These are phyloP conservation scores for Diaporthe sp. DNA, from an alignment of 2,329 filamentous ascomycete species.

Conservation along the genomic window DNA sequence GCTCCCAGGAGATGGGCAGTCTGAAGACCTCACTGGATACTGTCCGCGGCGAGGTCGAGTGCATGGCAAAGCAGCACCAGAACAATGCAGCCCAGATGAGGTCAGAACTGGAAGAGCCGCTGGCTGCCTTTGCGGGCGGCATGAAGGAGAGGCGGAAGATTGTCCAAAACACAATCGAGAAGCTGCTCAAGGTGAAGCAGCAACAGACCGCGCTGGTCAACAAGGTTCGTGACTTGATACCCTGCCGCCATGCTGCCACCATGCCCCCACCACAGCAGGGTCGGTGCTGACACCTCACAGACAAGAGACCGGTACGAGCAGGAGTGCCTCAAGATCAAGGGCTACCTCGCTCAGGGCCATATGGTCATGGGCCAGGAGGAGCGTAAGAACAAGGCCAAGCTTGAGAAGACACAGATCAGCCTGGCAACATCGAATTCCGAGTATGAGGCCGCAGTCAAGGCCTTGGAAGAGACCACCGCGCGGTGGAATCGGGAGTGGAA, in stretches of 20 bases:
- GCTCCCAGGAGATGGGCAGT: slow-evolving; percentile 88
- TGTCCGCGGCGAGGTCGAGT: slow-evolving; percentile 88
- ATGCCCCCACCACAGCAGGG: not conserved
- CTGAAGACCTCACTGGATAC: slow-evolving; percentile 89
- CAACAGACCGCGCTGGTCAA: slow-evolving; percentile 93
- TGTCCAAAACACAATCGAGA: slow-evolving; percentile 93
- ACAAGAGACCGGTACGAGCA: slow-evolving; percentile 96
- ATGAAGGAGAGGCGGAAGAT: slow-evolving; percentile 99
- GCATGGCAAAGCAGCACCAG: slow-evolving; percentile 94
- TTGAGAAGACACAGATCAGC: slow-evolving; percentile 98
- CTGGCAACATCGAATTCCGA: slow-evolving; percentile 91
- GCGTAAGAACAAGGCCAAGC: slow-evolving; percentile 97
- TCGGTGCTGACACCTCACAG: slow-evolving; percentile 56
- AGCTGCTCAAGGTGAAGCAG: slow-evolving; percentile 91
- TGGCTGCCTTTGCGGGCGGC: slow-evolving; percentile 90
- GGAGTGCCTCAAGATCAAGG: slow-evolving; percentile 98
- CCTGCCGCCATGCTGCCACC: not conserved
- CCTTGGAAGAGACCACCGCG: slow-evolving; percentile 93
- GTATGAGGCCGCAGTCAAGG: slow-evolving; percentile 93
- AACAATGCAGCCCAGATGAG: slow-evolving; percentile 95
- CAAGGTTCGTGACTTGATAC: slow-evolving; percentile 72
- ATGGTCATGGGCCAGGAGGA: slow-evolving; percentile 99
- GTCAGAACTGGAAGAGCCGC: slow-evolving; percentile 92
- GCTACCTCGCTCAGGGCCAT: slow-evolving; percentile 96
- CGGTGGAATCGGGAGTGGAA: slow-evolving; percentile 99